These are phyloP conservation scores for Cladosporium sp. DNA, from an alignment of 2,329 filamentous ascomycete species.

Conservation along the genomic window DNA sequence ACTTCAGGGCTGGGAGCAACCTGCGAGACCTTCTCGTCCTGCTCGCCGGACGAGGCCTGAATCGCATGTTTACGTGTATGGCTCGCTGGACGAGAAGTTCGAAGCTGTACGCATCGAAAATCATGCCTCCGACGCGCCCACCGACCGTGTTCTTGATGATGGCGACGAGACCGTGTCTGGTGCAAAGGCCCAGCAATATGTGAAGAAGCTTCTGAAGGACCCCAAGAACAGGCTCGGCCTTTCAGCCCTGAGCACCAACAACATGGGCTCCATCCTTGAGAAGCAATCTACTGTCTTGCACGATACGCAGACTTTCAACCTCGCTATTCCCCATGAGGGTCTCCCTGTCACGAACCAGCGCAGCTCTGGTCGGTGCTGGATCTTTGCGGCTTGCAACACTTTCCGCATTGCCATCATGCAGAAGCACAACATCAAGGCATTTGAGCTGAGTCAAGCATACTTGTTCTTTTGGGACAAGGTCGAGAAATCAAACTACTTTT, in stretches of 20 bases:
- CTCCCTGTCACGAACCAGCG: conserved; percentile 80
- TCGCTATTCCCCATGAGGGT: conserved; percentile 77
- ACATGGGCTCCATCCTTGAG: conserved; percentile 62
- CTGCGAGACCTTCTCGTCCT: not conserved
- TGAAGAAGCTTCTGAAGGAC: conserved; percentile 31
- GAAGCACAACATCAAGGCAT: conserved; percentile 69
- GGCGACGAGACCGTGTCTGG: conserved; percentile 27
- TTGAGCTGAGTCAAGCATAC: conserved; percentile 84
- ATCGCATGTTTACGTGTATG: conserved; percentile 7
- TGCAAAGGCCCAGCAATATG: conserved; percentile 28
- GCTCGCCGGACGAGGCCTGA: conserved; percentile 1
- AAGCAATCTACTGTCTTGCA: conserved; percentile 59
- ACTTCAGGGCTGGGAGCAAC: not conserved
- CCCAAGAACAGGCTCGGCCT: conserved; percentile 65
- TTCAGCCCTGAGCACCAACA: conserved; percentile 64
- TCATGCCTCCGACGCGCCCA: conserved; percentile 18
- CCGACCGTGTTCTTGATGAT: conserved; percentile 14
- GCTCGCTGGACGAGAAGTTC: conserved; percentile 32
- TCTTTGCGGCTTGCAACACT: conserved; percentile 87
- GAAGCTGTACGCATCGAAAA: conserved; percentile 30
- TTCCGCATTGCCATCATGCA: conserved; percentile 87
- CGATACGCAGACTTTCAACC: conserved; percentile 77
- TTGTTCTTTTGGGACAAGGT: conserved; percentile 94
- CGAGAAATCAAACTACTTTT: conserved; percentile 85
- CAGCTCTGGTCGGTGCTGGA: conserved; percentile 80